Conservation (phyloP, 192 early-diverging fungal species). For the Backusella parvicylindrica region DNA sequence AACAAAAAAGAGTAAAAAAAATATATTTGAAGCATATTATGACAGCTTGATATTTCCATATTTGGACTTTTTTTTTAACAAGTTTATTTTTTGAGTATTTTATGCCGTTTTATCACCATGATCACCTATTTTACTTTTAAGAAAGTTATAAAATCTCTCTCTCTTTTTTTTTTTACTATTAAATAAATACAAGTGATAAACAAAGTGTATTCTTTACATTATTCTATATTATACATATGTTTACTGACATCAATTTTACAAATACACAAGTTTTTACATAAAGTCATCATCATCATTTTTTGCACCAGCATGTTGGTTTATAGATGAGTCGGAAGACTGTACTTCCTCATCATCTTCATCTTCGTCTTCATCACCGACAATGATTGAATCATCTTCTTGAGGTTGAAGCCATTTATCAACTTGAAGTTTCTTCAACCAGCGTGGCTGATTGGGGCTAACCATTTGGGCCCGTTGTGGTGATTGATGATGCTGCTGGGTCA, state of each 20-base stretch:
- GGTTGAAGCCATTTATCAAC: background rate
- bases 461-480: background rate
- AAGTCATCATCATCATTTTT: background rate
- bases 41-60: no score
- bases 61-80: no score
- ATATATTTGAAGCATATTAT: no score
- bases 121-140: no score
- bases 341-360: background rate
- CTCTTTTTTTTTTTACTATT: no score
- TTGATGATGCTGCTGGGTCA: background rate
- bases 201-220: no score
- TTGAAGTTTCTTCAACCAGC: background rate
- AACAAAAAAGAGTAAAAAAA: no score
- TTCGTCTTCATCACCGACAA: background rate
- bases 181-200: no score
- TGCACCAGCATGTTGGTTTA: background rate
- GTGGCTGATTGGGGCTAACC: background rate
- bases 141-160: no score
- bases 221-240: no score
- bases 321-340: background rate
- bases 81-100: no score
- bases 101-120: no score
- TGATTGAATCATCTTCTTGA: background rate
- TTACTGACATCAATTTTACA: background rate
- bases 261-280: background rate